Conservation (phyloP, 2,329 filamentous ascomycete species). For the Colletotrichum ledebouriae region DNA sequence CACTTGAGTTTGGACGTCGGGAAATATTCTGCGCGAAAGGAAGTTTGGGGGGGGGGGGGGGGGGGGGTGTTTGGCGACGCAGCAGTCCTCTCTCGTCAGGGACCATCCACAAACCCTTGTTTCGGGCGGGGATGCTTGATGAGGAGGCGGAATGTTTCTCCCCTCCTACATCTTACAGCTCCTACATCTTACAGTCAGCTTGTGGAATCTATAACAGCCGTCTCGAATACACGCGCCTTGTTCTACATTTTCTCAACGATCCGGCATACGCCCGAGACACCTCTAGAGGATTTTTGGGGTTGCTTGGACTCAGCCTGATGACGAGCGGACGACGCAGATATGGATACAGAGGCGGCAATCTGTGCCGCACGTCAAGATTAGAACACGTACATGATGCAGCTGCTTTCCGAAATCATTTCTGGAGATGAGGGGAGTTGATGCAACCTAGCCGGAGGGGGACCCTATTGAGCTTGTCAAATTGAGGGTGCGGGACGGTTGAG, state of each 20-base stretch:
- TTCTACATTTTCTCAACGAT: slow-evolving; percentile 7
- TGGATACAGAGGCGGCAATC: neutral
- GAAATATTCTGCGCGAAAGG: neutral
- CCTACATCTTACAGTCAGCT: neutral
- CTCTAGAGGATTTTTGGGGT: slow-evolving; percentile 10
- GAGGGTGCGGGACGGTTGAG: slow-evolving; percentile 16
- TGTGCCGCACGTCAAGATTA: neutral
- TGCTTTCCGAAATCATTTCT: slow-evolving; percentile 33
- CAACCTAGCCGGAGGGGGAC: slow-evolving; percentile 15
- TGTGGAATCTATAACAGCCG: slow-evolving; percentile 27
- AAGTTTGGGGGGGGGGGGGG: neutral
- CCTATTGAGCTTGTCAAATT: slow-evolving; percentile 22
- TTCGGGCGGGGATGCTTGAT: slow-evolving; percentile 33
- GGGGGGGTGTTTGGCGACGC: slow-evolving; percentile 5
- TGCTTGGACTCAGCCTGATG: slow-evolving; percentile 30
- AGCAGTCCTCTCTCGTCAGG: slow-evolving; percentile 27
- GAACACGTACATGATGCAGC: slow-evolving; percentile 9
- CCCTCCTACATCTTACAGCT: neutral
- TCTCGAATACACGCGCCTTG: neutral
- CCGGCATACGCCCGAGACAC: slow-evolving; percentile 35
- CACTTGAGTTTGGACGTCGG: slow-evolving; percentile 20
- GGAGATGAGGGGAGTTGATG: slow-evolving; percentile 37
- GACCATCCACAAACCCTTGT: slow-evolving; percentile 24
- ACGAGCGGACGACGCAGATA: slow-evolving; percentile 21
- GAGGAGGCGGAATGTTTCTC: slow-evolving; percentile 31